Evolutionary conservation across 352 stramenopile genomes (phyloP).

Genomic region (Pythium aquatile): DNA sequence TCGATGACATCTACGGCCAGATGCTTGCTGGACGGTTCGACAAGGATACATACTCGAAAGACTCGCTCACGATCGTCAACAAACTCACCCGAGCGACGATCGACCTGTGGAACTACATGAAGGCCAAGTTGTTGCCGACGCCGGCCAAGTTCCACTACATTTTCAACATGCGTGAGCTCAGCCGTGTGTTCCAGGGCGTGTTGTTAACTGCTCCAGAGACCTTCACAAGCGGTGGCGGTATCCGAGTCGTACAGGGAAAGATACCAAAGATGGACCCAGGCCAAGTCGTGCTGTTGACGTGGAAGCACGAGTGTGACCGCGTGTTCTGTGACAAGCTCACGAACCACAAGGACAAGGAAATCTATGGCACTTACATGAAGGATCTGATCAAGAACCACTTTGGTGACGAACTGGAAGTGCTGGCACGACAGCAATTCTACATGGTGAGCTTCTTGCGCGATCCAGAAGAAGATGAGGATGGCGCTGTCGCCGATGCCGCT

Average conservation of each 20-base stretch:
- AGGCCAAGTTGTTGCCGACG: slow-evolving; percentile 96
- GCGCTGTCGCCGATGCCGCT: slow-evolving; percentile 91
- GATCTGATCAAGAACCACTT: slow-evolving; percentile 92
- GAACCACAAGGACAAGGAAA: slow-evolving; percentile 96
- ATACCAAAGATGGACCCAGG: slow-evolving; percentile 89
- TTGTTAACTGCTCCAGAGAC: slow-evolving; percentile 95
- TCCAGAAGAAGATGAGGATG: slow-evolving; percentile 96
- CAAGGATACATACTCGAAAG: slow-evolving; percentile 80
- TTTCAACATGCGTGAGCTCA: slow-evolving; percentile 99
- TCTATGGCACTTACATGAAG: slow-evolving; percentile 91
- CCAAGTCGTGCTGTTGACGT: slow-evolving; percentile 94
- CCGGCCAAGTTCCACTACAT: slow-evolving; percentile 99
- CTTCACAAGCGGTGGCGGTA: slow-evolving; percentile 89
- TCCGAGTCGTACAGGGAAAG: slow-evolving; percentile 82
- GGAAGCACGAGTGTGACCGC: slow-evolving; percentile 97
- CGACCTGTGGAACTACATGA: slow-evolving; percentile 96
- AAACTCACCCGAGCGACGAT: slow-evolving; percentile 97
- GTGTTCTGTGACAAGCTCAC: slow-evolving; percentile 99
- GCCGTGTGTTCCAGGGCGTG: slow-evolving; percentile 97
- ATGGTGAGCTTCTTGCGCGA: slow-evolving; percentile 99
- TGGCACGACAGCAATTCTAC: slow-evolving; percentile 75
- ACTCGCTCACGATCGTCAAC: slow-evolving; percentile 82
- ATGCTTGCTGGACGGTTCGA: slow-evolving; percentile 96
- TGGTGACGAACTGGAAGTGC: slow-evolving; percentile 79
- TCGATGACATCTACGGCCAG: slow-evolving; percentile 99